Conservation (phyloP, 768 basidiomycete species). For the Scleroderma bovista region DNA sequence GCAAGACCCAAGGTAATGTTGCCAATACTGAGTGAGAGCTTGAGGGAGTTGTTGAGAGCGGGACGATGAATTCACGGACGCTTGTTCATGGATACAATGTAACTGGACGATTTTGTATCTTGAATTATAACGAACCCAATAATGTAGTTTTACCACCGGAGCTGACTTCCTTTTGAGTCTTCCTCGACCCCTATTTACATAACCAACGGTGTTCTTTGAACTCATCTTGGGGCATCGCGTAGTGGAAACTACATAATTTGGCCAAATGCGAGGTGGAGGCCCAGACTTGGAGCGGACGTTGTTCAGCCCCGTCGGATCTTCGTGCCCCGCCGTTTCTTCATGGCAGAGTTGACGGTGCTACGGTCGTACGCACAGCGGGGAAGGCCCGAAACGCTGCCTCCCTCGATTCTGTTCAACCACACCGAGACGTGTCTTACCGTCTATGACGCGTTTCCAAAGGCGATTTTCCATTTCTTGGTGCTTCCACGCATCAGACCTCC, state of each 20-base stretch:
- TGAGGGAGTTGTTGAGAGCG: constrained; percentile 53
- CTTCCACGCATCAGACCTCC: constrained; percentile 53
- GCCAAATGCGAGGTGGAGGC: background rate
- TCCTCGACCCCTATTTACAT: background rate
- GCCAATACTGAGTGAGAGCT: constrained; percentile 53
- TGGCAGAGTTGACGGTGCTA: constrained; percentile 48
- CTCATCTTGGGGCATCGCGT: background rate
- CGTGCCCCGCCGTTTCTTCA: constrained; percentile 1
- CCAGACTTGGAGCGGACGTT: background rate
- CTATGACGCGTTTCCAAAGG: constrained; percentile 76
- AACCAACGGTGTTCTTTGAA: background rate
- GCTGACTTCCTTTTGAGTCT: too few species aligned
- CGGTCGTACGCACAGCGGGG: constrained; percentile 52
- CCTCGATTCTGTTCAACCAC: constrained; percentile 54
- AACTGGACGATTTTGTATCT: constrained; percentile 10
- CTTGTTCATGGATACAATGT: background rate
- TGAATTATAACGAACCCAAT: constrained; percentile 9
- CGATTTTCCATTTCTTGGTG: constrained; percentile 83
- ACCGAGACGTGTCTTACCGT: constrained; percentile 55
- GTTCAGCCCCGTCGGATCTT: background rate
- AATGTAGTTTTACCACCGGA: background rate
- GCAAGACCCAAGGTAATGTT: constrained; percentile 30
- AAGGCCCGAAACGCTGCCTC: constrained; percentile 49
- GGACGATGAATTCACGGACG: constrained; percentile 24
- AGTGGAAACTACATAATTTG: background rate